phyloP scores from a whole-genome alignment of 2,329 filamentous ascomycete genomes.

The Metarhizium album region DNA sequence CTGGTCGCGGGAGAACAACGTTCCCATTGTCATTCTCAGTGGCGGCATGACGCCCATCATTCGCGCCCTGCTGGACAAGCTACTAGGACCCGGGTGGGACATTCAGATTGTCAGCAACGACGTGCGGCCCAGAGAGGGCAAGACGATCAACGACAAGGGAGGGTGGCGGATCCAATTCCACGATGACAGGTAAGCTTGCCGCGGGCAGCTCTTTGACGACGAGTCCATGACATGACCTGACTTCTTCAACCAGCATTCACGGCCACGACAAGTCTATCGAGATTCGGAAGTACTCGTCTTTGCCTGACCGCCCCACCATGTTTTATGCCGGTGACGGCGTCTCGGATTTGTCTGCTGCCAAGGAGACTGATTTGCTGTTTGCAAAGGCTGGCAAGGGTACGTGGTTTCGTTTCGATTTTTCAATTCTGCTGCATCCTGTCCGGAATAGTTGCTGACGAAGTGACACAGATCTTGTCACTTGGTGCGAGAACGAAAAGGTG shows the following conservation, averaged over 20 bases:
- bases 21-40: slow-evolving; percentile 85
- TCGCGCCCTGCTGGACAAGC: slow-evolving; percentile 64
- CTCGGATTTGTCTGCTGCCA: slow-evolving; percentile 81
- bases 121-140: slow-evolving; percentile 51
- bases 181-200: slow-evolving; percentile 57
- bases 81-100: slow-evolving; percentile 68
- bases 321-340: slow-evolving; percentile 96
- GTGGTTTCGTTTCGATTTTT: too few species aligned
- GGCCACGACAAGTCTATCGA: slow-evolving; percentile 96
- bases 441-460: slow-evolving; percentile 4
- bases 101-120: slow-evolving; percentile 89
- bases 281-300: slow-evolving; percentile 72
- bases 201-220: background rate
- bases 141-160: slow-evolving; percentile 64
- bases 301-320: slow-evolving; percentile 69
- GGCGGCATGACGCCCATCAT: slow-evolving; percentile 93
- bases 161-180: slow-evolving; percentile 87
- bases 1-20: slow-evolving; percentile 71
- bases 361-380: slow-evolving; percentile 87
- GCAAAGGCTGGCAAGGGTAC: slow-evolving; percentile 81
- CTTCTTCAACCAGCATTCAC: slow-evolving; percentile 52
- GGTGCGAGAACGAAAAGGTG: slow-evolving; percentile 73
- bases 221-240: background rate
- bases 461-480: slow-evolving; percentile 64
- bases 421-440: background rate